Evolutionary conservation across 192 early-diverging fungal species (phyloP), one percentile per base, ranked within the genome.

Genomic region (Backusella liffmaniae): DNA sequence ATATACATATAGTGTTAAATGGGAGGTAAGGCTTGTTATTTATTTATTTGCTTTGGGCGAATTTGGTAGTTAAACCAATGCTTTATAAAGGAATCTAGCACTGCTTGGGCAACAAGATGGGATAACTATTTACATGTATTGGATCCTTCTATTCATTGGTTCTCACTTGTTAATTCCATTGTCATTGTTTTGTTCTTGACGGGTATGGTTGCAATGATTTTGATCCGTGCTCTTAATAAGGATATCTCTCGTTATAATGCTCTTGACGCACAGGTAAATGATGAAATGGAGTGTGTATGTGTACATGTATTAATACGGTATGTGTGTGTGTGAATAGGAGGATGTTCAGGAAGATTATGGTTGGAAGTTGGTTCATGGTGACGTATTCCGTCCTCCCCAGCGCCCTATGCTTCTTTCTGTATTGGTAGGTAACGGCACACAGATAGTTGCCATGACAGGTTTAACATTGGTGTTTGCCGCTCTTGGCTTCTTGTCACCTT

Each of bases 341-440:
- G 91, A 94, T 80, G 83, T 94, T 49, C 92, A 93, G 76, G 97
- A 99, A 73, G 97, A 99, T 75, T 97, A 94, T 90, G 97, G 97
- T 1, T 99, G 97, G 97, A 99, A 98, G 83, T 90, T 96, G 42
- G 94, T 99, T 12, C 97, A 99, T 68, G 96, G 96, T 35, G 97
- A 99, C 81, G 94, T 99, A 13, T 99, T 99, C 87, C 92, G 97
- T n/a, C 79, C 95, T 30, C 95, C 97, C 1, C 76, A 87, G 18
- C 89, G 90, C 34, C 85, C 91, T 67, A 91, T 92, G 73, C 82
- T 93, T 62, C 85, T 99, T 36, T 85, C 94, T 0, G 94, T 96
- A 18, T 86, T 96, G 35, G 80, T 96, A 29, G 97, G 96, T 51
- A 95, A 90, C 73, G 97, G 97, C 70, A 81, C 92, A 32, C 93